Percentiles rank a stretch among this genome's conserved stretches.
phyloP scores from a whole-genome alignment of 768 basidiomycete genomes.

The Paxillus involutus region DNA sequence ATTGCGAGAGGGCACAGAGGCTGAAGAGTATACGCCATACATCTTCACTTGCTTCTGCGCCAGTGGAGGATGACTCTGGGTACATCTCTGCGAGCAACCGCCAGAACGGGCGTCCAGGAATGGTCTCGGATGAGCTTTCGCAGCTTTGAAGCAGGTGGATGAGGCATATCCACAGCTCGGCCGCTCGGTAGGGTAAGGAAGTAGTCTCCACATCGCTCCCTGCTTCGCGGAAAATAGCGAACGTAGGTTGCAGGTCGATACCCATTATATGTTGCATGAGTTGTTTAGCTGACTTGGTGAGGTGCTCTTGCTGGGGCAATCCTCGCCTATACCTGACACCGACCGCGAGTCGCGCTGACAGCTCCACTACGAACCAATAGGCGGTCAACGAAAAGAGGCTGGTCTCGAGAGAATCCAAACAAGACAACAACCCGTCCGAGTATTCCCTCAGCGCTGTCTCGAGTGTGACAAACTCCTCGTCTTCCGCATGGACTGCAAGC shows the following conservation, averaged over 20 bases:
- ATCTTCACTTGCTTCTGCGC: conserved; percentile 55
- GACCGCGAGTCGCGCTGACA: conserved; percentile 41
- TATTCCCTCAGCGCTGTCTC: conserved; percentile 36
- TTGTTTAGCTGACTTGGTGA: conserved; percentile 31
- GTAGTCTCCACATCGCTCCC: conserved; percentile 31
- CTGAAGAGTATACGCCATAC: conserved; percentile 73
- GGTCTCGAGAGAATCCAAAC: conserved; percentile 37
- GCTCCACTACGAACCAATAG: conserved; percentile 68
- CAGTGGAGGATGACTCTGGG: conserved; percentile 28
- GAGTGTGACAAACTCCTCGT: conserved; percentile 33
- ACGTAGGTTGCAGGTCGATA: conserved; percentile 44
- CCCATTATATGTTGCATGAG: conserved; percentile 54
- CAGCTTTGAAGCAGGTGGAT: conserved; percentile 51
- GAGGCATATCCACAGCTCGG: conserved; percentile 76
- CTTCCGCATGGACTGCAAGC: conserved; percentile 35
- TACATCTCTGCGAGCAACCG: conserved; percentile 37
- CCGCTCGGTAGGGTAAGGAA: conserved; percentile 40
- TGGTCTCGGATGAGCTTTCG: conserved; percentile 13
- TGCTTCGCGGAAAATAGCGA: conserved; percentile 19
- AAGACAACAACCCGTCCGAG: conserved; percentile 36
- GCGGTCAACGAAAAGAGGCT: conserved; percentile 39
- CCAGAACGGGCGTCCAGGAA: conserved; percentile 45
- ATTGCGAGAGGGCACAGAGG: conserved; percentile 76
- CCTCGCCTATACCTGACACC: conserved; percentile 28
- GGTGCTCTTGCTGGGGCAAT: conserved; percentile 21